Evolutionary conservation across 345 rosid genomes (phyloP).

Genomic region (Cardamine occulta): DNA sequence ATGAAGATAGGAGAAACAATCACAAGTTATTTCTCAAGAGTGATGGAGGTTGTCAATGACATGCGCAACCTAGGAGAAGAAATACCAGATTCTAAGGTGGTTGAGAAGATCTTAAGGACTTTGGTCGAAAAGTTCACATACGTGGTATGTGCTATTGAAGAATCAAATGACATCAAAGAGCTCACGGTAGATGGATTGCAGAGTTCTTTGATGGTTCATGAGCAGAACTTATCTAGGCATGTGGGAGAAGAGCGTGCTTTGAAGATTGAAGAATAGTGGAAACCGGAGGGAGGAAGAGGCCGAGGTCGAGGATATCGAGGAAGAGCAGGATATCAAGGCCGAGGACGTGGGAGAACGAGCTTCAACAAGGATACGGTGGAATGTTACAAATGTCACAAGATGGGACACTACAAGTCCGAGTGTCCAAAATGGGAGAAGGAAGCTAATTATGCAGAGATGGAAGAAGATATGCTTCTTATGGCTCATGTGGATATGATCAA

Average conservation of each 20-base stretch:
- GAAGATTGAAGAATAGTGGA: not conserved
- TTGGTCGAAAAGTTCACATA: not conserved
- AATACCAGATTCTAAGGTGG: not conserved
- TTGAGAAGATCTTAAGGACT: not conserved
- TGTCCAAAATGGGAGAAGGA: not conserved
- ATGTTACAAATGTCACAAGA: not conserved
- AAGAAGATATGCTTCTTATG: not conserved
- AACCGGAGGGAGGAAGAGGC: too few relatives aligned
- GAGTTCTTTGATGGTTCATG: not conserved
- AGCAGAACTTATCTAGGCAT: not conserved
- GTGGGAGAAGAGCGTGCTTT: not conserved
- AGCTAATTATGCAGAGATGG: not conserved
- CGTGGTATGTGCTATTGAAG: not conserved
- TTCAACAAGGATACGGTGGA: not conserved
- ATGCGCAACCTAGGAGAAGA: too few relatives aligned
- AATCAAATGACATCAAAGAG: not conserved
- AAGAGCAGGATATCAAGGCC: not conserved
- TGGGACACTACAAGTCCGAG: not conserved
- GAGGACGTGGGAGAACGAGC: not conserved
- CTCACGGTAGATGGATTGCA: not conserved
- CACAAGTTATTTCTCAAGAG: too few relatives aligned
- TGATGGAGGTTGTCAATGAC: too few relatives aligned
- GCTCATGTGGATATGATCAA: not conserved
- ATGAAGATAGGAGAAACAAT: too few relatives aligned
- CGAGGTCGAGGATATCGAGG: not conserved